A percentile compares a stretch with the other conserved stretches of the same genome.
Conservation (phyloP, 2,329 filamentous ascomycete genomes). For the Monosporascus ibericus region DNA sequence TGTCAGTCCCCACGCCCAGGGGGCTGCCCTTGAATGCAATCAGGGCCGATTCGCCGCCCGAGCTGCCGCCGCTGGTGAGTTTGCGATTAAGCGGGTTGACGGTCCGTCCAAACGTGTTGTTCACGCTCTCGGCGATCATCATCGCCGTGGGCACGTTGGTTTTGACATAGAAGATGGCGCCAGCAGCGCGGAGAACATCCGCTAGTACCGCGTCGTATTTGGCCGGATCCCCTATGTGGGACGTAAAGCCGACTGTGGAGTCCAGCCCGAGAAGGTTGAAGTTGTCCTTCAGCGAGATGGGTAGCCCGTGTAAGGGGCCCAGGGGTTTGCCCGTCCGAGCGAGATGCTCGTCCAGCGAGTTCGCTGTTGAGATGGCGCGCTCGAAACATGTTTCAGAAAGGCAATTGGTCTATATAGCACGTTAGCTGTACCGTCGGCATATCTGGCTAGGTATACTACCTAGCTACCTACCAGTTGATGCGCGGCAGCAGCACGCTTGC, state of each 20-base stretch:
- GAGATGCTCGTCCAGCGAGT: conserved; percentile 43
- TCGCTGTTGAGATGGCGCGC: conserved; percentile 42
- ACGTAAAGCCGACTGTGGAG: conserved; percentile 57
- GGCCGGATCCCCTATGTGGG: conserved; percentile 53
- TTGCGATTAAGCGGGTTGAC: conserved; percentile 54
- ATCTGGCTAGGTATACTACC: not conserved
- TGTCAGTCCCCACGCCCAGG: conserved; percentile 40
- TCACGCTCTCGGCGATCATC: conserved; percentile 64
- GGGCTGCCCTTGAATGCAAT: conserved; percentile 52
- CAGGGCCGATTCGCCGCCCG: conserved; percentile 61
- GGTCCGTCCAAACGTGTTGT: conserved; percentile 58
- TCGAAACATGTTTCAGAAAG: conserved; percentile 50
- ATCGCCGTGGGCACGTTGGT: conserved; percentile 56
- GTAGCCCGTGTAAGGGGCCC: conserved; percentile 62
- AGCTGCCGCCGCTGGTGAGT: conserved; percentile 58
- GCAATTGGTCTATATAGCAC: conserved; percentile 35
- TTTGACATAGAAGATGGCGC: conserved; percentile 51
- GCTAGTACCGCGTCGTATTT: conserved; percentile 33
- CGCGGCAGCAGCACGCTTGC: conserved; percentile 31
- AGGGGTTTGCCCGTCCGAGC: conserved; percentile 37
- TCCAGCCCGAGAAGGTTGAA: conserved; percentile 58
- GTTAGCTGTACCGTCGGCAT: no score
- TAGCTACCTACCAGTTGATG: conserved; percentile 27
- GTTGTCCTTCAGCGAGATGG: conserved; percentile 64
- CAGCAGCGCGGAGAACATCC: conserved; percentile 36